Percentiles rank a stretch among this genome's conserved stretches.
Conservation (phyloP, 1,284 basidiomycete species). For the Cystobasidiaceae sp. region DNA sequence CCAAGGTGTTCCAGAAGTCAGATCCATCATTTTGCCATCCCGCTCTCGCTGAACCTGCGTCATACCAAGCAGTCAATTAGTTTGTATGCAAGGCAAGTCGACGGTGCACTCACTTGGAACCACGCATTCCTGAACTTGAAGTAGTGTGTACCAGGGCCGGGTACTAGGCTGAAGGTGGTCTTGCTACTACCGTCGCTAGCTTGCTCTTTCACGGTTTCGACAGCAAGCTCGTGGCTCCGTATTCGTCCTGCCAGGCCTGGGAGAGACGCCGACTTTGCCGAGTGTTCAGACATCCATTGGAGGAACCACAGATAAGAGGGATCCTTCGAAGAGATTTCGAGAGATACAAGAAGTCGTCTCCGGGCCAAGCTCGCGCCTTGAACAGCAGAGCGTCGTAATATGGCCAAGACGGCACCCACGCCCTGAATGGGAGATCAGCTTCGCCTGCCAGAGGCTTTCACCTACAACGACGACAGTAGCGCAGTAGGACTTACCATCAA, state of each 20-base stretch:
- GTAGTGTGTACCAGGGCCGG: slow-evolving; percentile 91
- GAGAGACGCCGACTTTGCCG: slow-evolving; percentile 36
- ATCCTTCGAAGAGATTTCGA: slow-evolving; percentile 96
- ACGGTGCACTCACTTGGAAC: slow-evolving; percentile 71
- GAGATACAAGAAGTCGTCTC: slow-evolving; percentile 82
- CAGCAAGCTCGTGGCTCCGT: slow-evolving; percentile 83
- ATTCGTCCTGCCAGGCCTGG: slow-evolving; percentile 53
- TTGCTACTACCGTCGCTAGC: slow-evolving; percentile 81
- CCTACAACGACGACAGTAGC: neutral
- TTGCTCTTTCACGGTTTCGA: slow-evolving; percentile 84
- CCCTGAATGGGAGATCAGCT: slow-evolving; percentile 55
- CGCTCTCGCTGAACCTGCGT: slow-evolving; percentile 84
- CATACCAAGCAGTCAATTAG: neutral
- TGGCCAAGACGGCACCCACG: slow-evolving; percentile 72
- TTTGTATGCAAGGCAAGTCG: neutral
- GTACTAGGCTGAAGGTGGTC: slow-evolving; percentile 84
- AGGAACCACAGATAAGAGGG: slow-evolving; percentile 95
- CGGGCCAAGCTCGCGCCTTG: slow-evolving; percentile 71
- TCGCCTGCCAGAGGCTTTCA: neutral
- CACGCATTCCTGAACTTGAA: slow-evolving; percentile 84
- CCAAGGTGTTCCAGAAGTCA: slow-evolving; percentile 90
- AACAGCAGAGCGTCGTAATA: slow-evolving; percentile 64
- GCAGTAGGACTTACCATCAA: slow-evolving; percentile 64
- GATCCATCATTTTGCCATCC: slow-evolving; percentile 82
- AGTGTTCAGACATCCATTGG: slow-evolving; percentile 78